Conservation (phyloP, 2,329 filamentous ascomycete species). For the Phaeosphaeria sp. region DNA sequence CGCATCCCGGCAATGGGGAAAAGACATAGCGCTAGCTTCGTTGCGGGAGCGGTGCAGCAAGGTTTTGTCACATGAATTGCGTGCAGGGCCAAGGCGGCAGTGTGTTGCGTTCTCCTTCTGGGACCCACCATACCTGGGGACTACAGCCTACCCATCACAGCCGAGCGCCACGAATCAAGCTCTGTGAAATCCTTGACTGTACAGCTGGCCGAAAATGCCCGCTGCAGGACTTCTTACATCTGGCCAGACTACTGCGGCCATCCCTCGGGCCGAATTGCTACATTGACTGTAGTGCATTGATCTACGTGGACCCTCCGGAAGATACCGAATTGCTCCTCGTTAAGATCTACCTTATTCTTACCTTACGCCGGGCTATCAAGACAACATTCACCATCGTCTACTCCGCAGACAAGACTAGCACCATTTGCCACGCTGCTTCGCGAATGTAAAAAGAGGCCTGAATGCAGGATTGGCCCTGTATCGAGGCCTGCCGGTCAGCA, state of each 20-base stretch:
- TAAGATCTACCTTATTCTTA: neutral
- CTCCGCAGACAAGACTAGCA: neutral
- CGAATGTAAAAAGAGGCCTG: neutral
- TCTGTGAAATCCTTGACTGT: neutral
- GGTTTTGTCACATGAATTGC: neutral
- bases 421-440: neutral
- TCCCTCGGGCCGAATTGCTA: neutral
- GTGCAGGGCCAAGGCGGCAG: slow-evolving; percentile 6
- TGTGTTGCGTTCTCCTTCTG: neutral
- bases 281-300: neutral
- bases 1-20: slow-evolving; percentile 1
- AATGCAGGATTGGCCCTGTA: neutral
- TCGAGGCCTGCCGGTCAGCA: neutral
- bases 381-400: neutral
- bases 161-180: neutral
- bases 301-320: neutral
- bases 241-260: neutral
- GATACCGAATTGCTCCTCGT: neutral
- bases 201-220: neutral
- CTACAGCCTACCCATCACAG: neutral
- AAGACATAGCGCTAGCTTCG: slow-evolving; percentile 1
- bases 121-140: slow-evolving; percentile 1
- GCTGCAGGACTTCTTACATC: neutral
- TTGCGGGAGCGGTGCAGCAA: neutral
- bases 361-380: neutral